A percentile compares a stretch with the other conserved stretches of the same genome.
phyloP scores from a whole-genome alignment of 2,329 filamentous ascomycete genomes.

The Penicillium sp. region DNA sequence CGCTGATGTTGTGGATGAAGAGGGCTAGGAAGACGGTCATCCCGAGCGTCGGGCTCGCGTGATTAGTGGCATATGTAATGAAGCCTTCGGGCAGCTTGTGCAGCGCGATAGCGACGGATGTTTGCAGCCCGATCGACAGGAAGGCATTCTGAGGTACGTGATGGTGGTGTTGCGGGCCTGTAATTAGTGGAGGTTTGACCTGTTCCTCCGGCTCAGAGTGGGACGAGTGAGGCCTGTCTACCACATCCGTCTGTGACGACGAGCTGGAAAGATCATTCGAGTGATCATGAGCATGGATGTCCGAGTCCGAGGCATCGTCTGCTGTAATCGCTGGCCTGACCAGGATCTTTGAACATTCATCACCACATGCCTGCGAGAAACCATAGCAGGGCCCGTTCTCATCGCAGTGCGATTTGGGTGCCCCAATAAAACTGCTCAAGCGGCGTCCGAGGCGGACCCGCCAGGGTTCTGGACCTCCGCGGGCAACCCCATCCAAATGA shows the following conservation, averaged over 20 bases:
- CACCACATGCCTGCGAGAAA: conserved; percentile 64
- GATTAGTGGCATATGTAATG: conserved; percentile 96
- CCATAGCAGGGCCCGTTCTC: conserved; percentile 65
- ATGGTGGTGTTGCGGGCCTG: conserved; percentile 72
- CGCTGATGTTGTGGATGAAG: conserved; percentile 97
- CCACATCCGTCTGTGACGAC: conserved; percentile 19
- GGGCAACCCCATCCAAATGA: conserved; percentile 23
- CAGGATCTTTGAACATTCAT: conserved; percentile 61
- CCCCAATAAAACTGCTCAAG: conserved; percentile 56
- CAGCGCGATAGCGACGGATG: conserved; percentile 89
- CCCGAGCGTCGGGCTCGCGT: conserved; percentile 86
- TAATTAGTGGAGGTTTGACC: conserved; percentile 7
- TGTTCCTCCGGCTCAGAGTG: conserved; percentile 6
- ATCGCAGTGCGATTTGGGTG: conserved; percentile 58
- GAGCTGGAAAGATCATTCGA: conserved; percentile 15
- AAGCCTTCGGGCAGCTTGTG: conserved; percentile 91
- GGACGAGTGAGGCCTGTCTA: conserved; percentile 13
- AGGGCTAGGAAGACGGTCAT: conserved; percentile 93
- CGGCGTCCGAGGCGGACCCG: conserved; percentile 43
- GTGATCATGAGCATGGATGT: conserved; percentile 8
- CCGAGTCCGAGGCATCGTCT: conserved; percentile 23
- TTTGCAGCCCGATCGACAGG: conserved; percentile 92
- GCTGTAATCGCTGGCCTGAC: conserved; percentile 25
- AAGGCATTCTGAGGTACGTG: conserved; percentile 95
- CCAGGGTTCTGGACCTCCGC: conserved; percentile 36